Evolutionary conservation across 2,329 filamentous ascomycete genomes (phyloP), one percentile per base, ranked within the genome.

Genomic region (Colletotrichum spinosum): DNA sequence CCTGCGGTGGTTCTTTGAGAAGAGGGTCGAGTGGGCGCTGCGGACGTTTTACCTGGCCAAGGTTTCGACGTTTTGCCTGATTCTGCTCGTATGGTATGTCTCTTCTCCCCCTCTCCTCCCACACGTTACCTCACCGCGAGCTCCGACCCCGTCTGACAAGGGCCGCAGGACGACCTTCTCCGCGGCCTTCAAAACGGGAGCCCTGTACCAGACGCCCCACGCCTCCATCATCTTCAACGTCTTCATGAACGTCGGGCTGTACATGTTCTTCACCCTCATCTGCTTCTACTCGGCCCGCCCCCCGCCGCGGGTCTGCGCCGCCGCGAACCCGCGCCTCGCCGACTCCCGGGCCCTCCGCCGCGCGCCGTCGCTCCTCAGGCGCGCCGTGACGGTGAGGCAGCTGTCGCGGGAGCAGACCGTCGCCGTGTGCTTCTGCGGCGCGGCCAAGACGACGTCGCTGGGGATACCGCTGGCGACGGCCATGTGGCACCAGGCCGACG

Each of bases 361-460:
- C 53, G 68, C 79, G 9, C 79, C 78, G 2, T 35, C 41, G 0
- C 46, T 68, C n/a, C 6, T 78, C 49, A 71, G 73, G 60, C 75
- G 74, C 48, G 72, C 70, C 8, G n/a, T 87, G 2, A 83, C 83
- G 2, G 74, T 84, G 3, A 75, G 82, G 41, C 86, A 83, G 70
- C 81, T 91, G 73, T 77, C 83, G 0, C 84, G 84, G 42, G 83
- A 86, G 63, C 87, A 92, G 70, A 86, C 90, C 0, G 85, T 92
- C 54, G 89, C 91, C 0, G 86, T 92, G 12, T 92, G 90, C 70
- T 92, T 92, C 75, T 92, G 90, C 70, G 89, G 88, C 34, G 89
- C 90, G 0, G 90, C 90, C 12, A 93, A 93, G 76, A 92, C 90
- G 3, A 89, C 90, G 1, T 88, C 87, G 3, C 80, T 93, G 62